Percentiles rank a stretch among this genome's conserved stretches.
Evolutionary conservation across 225 moss, liverwort and hornwort genomes (phyloP).

Genomic region (Neckera pumila): DNA sequence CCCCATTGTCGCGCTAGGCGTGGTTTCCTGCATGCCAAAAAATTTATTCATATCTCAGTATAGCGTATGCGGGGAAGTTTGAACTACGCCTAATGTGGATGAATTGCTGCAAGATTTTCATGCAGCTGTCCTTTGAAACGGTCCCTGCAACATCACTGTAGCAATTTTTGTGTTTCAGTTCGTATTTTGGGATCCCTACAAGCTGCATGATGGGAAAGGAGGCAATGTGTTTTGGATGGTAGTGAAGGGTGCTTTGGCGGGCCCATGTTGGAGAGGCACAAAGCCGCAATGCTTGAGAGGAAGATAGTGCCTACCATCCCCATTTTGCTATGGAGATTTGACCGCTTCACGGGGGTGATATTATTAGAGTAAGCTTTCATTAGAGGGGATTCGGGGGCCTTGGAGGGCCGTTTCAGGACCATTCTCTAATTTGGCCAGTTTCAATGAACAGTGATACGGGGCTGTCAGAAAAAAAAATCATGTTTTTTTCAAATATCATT

Average conservation of each 20-base stretch:
- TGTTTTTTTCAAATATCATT: too few relatives aligned
- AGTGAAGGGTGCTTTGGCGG: rapidly evolving
- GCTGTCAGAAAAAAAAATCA: too few relatives aligned
- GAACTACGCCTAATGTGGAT: rapidly evolving
- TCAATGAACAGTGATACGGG: too few relatives aligned
- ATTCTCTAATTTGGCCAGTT: too few relatives aligned
- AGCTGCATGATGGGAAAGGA: rapidly evolving
- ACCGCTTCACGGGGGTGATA: rapidly evolving
- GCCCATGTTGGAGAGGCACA: rapidly evolving
- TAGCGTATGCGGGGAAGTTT: too few relatives aligned
- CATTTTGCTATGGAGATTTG: rapidly evolving
- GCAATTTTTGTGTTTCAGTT: rapidly evolving
- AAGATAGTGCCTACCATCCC: rapidly evolving
- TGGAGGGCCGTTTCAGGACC: too few relatives aligned
- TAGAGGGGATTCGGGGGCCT: too few relatives aligned
- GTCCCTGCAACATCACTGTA: rapidly evolving
- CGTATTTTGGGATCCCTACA: rapidly evolving
- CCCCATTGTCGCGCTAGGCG: too few relatives aligned
- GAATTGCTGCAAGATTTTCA: background rate
- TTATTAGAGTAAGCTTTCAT: rapidly evolving
- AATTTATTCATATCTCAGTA: too few relatives aligned
- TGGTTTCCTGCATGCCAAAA: too few relatives aligned
- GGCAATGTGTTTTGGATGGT: rapidly evolving
- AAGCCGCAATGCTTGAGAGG: too few relatives aligned
- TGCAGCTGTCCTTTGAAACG: background rate